These are phyloP conservation scores for Blastocladiella britannica DNA, from an alignment of 192 early-diverging fungal genomes.

Conservation along the genomic window DNA sequence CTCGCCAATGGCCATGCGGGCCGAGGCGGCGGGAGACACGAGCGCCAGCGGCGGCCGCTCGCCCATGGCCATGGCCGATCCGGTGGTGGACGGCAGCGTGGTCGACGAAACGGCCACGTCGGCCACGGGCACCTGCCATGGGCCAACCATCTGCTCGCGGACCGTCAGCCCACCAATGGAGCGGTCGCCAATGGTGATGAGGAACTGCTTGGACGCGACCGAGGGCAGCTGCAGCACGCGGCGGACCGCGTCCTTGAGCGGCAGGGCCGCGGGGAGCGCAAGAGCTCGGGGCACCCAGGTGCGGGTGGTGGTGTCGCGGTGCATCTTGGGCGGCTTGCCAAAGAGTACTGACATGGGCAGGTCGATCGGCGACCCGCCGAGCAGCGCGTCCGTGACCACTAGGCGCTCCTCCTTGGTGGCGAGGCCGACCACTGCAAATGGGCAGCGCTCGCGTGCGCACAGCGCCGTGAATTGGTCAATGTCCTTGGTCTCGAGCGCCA, in stretches of 20 bases:
- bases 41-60: conserved; percentile 79
- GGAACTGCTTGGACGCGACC: conserved; percentile 83
- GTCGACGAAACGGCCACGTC: conserved; percentile 76
- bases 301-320: conserved; percentile 43
- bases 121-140: conserved; percentile 97
- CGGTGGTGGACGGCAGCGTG: conserved; percentile 34
- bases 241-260: conserved; percentile 38
- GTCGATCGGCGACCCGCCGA: conserved; percentile 55
- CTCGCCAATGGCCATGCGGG: conserved; percentile 96
- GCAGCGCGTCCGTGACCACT: conserved; percentile 53
- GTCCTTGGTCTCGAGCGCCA: conserved; percentile 55
- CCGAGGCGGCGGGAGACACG: conserved; percentile 63
- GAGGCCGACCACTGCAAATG: conserved; percentile 70
- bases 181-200: conserved; percentile 96
- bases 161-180: conserved; percentile 83
- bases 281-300: conserved; percentile 14
- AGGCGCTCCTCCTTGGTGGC: conserved; percentile 66
- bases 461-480: conserved; percentile 49
- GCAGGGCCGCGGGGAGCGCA: conserved; percentile 21
- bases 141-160: conserved; percentile 95
- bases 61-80: conserved; percentile 97
- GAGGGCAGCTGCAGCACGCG: conserved; percentile 68
- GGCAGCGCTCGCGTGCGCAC: conserved; percentile 76
- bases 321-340: conserved; percentile 92
- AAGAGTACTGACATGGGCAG: conserved; percentile 89